phyloP scores from a whole-genome alignment of 164 flowering plant species.

The Macadamia integrifolia region DNA sequence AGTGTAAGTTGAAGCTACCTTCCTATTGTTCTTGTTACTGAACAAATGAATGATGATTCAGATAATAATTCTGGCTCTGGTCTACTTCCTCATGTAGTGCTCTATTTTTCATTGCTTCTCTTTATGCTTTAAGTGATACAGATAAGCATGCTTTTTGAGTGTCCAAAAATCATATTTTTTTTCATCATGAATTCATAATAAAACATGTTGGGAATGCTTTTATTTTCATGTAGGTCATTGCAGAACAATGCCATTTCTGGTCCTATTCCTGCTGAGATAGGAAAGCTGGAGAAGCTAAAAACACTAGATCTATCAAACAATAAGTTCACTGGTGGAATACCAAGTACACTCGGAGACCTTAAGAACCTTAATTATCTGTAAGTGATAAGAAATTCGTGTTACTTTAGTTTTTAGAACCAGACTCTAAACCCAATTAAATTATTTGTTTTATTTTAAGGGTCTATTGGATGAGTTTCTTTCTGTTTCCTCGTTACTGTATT shows the following conservation, averaged over 20 bases:
- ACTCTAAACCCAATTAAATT: background rate
- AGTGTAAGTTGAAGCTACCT: too few relatives aligned
- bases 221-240: slow-evolving; percentile 49
- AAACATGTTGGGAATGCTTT: background rate
- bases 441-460: background rate
- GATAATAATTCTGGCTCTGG: too few relatives aligned
- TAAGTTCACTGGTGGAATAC: slow-evolving; percentile 60
- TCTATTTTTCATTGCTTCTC: background rate
- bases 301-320: slow-evolving; percentile 91
- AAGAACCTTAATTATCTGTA: slow-evolving; percentile 79
- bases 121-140: background rate
- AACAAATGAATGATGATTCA: too few relatives aligned
- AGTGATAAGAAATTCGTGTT: slow-evolving; percentile 22
- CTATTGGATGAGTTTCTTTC: background rate
- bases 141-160: too few relatives aligned
- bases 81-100: background rate
- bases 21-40: too few relatives aligned
- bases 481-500: background rate
- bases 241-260: slow-evolving; percentile 89
- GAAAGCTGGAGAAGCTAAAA: slow-evolving; percentile 74
- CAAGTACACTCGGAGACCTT: slow-evolving; percentile 68
- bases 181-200: too few relatives aligned
- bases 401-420: background rate
- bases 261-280: slow-evolving; percentile 67
- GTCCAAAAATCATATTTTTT: too few relatives aligned